Evolutionary conservation across 106 monocot genomes (phyloP), one percentile per base, ranked within the genome.

Genomic region (Apostasia ramifera): DNA sequence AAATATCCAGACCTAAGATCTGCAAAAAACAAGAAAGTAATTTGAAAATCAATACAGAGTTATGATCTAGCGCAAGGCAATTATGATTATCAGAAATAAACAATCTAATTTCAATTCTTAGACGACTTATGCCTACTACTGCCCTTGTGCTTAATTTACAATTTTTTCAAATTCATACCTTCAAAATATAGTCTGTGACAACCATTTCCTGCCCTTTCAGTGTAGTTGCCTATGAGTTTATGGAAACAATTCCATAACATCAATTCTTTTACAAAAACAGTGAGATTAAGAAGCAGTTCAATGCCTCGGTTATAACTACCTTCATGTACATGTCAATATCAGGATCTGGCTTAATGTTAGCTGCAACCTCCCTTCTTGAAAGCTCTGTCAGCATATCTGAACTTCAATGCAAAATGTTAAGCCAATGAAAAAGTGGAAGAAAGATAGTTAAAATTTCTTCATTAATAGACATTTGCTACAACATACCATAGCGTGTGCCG

Each of bases 281-380:
- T 5, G 50, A 8, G 8, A 50, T 5, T 50, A 5, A 50, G 8
- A 5, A 50, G 8, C 4, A 50, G 4, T 50, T 50, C 50, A 50
- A 38, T 60, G 0, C 4, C 10, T 53, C 12, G 13, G 10, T 2
- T n/a, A 2, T 41, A 10, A 14, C 50, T 47, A 82, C 73, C 82
- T 74, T 82, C 82, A 82, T 82, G 47, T 65, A 78, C 7, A 78
- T 59, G 56, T 82, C 82, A 53, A 82, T 66, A 48, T 82, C 82
- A 8, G 77, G 73, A 42, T 82, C 82, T 46, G 77, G 82, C 53
- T 77, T 77, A 51, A 78, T 78, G 42, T 73, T 73, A 57, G 77
- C 74, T 46, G 40, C 73, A 51, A 77, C 78, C 68, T 82, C 77
- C 43, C 82, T 77, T 61, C 82, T 73, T 47, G 74, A 56, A 13